Base-by-base conservation (phyloP, 1,284 basidiomycete species). In the Heterobasidion irregulare region DNA sequence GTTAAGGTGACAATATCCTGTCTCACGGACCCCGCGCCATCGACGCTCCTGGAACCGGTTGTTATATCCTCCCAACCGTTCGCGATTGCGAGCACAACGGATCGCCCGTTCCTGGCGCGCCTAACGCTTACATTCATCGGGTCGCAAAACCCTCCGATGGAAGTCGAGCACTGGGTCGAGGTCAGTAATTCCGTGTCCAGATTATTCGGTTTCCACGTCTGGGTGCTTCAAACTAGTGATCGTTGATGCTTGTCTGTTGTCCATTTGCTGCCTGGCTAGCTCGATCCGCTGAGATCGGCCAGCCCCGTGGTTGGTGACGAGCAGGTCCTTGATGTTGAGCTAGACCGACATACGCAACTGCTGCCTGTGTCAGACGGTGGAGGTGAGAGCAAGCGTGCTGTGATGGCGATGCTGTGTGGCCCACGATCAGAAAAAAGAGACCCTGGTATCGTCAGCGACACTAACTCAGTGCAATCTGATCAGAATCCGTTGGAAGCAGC, bases 81-180 rank as follows among this genome's bases (percentile, higher is more conserved):
- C 60, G 72, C 74, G 9, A 71, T 82, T 0, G 71, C 81, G 9
- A 77, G 83, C 26, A 77, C 77, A 6, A 75, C 84, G 2, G 72
- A 78, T 50, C 69, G 72, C 56, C 78, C 86, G 0, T 90, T 90
- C 59, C 74, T 88, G 38, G 84, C 85, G 2, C 76, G 73, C 41
- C 64, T 89, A 32, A 76, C 78, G 41, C 68, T 89, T 35, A 66
- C 73, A 47, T 88, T 75, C 75, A 69, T 66, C 10, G 74, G 74
- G 6, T 60, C 63, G 8, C 65, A 69, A 52, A 80, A 75, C 59
- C 64, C 72, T 9, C 61, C 70, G 0, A 71, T 71, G 57, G 73
- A 75, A 47, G 64, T 88, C 15, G 84, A 89, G 35, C 87, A 89
- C 61, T 90, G 87, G 87, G 79, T 90, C 16, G 83, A 88, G 66